phyloP scores from a whole-genome alignment of 1,139 yeast genomes.

The Geotrichum citri-aurantii region DNA sequence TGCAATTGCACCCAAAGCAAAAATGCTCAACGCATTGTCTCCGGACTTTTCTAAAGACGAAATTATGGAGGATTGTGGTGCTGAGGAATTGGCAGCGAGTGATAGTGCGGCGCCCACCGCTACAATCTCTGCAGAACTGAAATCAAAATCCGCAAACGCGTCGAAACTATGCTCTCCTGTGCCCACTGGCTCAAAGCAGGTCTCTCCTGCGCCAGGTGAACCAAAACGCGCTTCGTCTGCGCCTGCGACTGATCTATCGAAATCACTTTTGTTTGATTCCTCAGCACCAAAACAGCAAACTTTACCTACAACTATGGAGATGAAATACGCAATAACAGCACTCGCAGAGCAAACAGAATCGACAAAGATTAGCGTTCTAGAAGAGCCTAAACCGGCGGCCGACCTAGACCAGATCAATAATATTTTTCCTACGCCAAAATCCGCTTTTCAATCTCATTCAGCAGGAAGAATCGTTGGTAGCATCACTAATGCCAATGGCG shows the following conservation, averaged over 20 bases:
- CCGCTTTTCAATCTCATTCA: neutral
- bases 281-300: too few relatives aligned
- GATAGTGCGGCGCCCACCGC: neutral
- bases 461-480: neutral
- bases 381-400: neutral
- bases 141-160: neutral
- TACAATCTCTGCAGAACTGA: neutral
- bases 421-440: neutral
- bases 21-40: neutral
- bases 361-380: neutral
- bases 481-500: neutral
- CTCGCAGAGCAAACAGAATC: too few relatives aligned
- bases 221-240: neutral
- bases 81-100: neutral
- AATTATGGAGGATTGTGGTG: neutral
- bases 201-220: neutral
- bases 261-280: neutral
- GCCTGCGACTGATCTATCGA: neutral
- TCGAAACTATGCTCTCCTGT: neutral
- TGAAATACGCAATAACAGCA: too few relatives aligned
- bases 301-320: too few relatives aligned
- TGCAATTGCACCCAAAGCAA: neutral
- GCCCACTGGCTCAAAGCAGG: neutral
- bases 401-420: neutral
- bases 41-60: slow-evolving; percentile 3